Base-by-base conservation (phyloP, 495 filamentous ascomycete species). In the Penicillium atrosanguineum region DNA sequence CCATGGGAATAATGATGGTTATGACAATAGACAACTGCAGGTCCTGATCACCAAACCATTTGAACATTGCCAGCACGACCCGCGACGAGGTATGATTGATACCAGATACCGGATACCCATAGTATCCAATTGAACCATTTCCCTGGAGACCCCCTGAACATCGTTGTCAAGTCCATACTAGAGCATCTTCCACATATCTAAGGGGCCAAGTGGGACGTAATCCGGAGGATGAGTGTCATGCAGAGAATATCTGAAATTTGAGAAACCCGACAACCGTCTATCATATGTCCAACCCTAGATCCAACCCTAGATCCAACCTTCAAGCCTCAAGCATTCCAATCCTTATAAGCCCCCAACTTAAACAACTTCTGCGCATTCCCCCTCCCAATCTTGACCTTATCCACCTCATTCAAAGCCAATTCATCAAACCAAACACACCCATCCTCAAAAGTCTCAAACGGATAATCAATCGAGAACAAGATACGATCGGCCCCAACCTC, bases 321-420 rank as follows among this genome's bases (percentile, higher is more conserved):
- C 34, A 58, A n/a, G 7, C 8, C 36, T 62, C 49, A 69, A 37
- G 71, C 69, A 34, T 48, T 52, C 39, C 62, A 65, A 68, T 76
- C 73, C 59, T 73, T 72, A 48, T 73, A 76, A 48, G 48, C 55
- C 26, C 72, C 71, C 53, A 76, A 70, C 60, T 69, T 74, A 20
- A 82, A 84, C 46, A 84, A 50, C 60, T 57, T 69, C 55, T 82
- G 82, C 4, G 80, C 80, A 57, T 83, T 84, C 44, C 71, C 71
- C 52, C 79, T 64, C 9, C 70, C 81, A 48, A 83, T 76, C 59
- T 78, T 72, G 59, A 71, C 59, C 56, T 76, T 74, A 52, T 81
- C 69, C 0, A 63, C 59, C 3, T 63, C 59, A 6, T 74, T 70
- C 52, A 81, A 53, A 49, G 78, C 73, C 6, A 75, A 71, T 26